Evolutionary conservation across 495 filamentous ascomycete species (phyloP), one percentile per base, ranked within the genome.

Genomic region (Hyphodiscus hymeniophilus): DNA sequence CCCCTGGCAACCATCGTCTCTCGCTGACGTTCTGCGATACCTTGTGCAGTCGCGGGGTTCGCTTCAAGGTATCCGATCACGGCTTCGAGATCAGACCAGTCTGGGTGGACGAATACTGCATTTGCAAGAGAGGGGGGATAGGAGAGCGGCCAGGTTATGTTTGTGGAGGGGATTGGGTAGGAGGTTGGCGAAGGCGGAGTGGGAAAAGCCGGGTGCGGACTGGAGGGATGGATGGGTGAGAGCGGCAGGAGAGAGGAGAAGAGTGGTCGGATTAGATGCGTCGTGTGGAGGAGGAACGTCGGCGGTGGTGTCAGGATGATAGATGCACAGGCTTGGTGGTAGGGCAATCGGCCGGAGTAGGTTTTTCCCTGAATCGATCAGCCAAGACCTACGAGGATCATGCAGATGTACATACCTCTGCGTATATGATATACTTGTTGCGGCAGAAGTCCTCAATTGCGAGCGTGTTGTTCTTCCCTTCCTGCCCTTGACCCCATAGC

Each of bases 291-390:
- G 50, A 72, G 57, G 67, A 69, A 76, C 11, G 62, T 60, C 1
- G 71, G 57, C 0, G 72, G 71, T 43, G 72, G 72, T 8, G 67
- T 65, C 24, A 77, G 46, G 6, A 74, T 59, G 0, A 76, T 69
- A 38, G 65, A 69, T 0, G 52, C 62, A 52, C 74, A 77, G 40
- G 73, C 64, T 61, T 72, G 70, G 49, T 72, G 67, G 60, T 68
- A 75, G 52, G 73, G 73, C 43, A 77, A 68, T 30, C 73, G 63
- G 3, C 74, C 78, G 34, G 71, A 74, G 56, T 80, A 80, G 7
- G 77, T 72, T 18, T 80, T 63, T 1, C 77, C 77, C 63, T 58
- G 12, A 36, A 18, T 36, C 4, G 13, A 18, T 36, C 34, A 36
- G 34, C 15, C 34, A 4, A 18, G 15, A 15, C 13, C 34, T 36